A percentile compares a stretch with the other conserved stretches of the same genome.
Conservation (phyloP, 2,329 filamentous ascomycete species). For the Diaporthe sp. region DNA sequence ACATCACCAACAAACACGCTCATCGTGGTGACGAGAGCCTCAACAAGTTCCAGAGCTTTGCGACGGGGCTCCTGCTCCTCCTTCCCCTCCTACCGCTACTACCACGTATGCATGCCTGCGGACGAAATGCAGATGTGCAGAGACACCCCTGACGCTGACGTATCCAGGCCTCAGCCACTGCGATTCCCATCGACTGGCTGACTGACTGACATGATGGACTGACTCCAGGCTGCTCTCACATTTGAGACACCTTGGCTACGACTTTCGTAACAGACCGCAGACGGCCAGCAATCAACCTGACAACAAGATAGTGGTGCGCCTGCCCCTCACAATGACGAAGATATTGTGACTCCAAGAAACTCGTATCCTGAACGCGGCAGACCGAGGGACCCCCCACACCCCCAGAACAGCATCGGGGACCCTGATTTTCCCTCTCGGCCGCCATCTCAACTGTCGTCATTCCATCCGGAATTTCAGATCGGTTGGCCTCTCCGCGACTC, state of each 20-base stretch:
- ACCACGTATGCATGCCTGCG: neutral
- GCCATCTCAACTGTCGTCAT: constrained; percentile 22
- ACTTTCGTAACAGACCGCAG: constrained; percentile 12
- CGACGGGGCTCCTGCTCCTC: neutral
- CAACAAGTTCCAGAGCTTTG: neutral
- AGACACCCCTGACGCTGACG: constrained; percentile 18
- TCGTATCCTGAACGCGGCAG: constrained; percentile 8
- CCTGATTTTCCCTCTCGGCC: constrained; percentile 18
- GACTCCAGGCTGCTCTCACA: neutral
- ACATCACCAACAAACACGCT: neutral
- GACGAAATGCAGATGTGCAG: constrained; percentile 6
- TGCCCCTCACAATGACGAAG: constrained; percentile 20
- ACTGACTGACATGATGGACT: neutral
- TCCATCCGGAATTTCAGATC: constrained; percentile 14
- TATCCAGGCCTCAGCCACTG: constrained; percentile 27
- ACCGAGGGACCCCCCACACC: neutral
- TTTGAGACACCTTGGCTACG: constrained; percentile 16
- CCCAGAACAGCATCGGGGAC: constrained; percentile 8
- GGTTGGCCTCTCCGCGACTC: constrained; percentile 29
- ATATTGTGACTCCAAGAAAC: neutral
- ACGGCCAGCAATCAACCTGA: neutral
- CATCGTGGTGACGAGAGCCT: neutral
- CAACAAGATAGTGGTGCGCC: neutral
- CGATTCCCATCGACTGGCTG: neutral
- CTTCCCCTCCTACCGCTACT: neutral